Conservation (phyloP, 352 stramenopile species). For the Pythium folliculosum region DNA sequence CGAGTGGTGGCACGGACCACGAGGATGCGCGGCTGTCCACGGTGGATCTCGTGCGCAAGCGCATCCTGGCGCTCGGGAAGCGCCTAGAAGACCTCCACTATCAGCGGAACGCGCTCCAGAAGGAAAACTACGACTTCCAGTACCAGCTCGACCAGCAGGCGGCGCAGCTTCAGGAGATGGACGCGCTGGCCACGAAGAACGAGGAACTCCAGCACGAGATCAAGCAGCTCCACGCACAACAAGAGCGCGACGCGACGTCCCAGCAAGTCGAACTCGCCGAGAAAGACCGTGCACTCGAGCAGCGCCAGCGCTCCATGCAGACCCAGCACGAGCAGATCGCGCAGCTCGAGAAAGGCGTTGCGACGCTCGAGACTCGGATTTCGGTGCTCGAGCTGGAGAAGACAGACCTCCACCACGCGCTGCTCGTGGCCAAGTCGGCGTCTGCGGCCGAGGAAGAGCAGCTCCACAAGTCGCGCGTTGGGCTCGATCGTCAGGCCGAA, state of each 20-base stretch:
- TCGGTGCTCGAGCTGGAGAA: constrained; percentile 41
- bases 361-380: constrained; percentile 19
- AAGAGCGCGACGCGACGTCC: constrained; percentile 14
- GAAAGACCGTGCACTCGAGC: constrained; percentile 31
- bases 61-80: constrained; percentile 62
- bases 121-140: constrained; percentile 78
- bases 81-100: constrained; percentile 70
- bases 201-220: constrained; percentile 50
- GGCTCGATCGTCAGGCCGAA: constrained; percentile 47
- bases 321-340: constrained; percentile 33
- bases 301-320: constrained; percentile 36
- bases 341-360: constrained; percentile 30
- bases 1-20: background rate
- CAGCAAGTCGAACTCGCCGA: constrained; percentile 22
- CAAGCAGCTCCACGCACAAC: constrained; percentile 28
- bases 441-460: constrained; percentile 58
- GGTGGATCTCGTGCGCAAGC: constrained; percentile 56
- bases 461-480: constrained; percentile 39
- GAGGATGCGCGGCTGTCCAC: constrained; percentile 22
- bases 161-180: constrained; percentile 49
- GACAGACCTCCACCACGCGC: constrained; percentile 31
- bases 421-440: constrained; percentile 37
- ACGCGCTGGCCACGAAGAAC: constrained; percentile 34
- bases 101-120: constrained; percentile 69
- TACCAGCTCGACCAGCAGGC: constrained; percentile 64